Base-by-base conservation (phyloP, 495 filamentous ascomycete genomes). In the Hypoxylon fuscum region DNA sequence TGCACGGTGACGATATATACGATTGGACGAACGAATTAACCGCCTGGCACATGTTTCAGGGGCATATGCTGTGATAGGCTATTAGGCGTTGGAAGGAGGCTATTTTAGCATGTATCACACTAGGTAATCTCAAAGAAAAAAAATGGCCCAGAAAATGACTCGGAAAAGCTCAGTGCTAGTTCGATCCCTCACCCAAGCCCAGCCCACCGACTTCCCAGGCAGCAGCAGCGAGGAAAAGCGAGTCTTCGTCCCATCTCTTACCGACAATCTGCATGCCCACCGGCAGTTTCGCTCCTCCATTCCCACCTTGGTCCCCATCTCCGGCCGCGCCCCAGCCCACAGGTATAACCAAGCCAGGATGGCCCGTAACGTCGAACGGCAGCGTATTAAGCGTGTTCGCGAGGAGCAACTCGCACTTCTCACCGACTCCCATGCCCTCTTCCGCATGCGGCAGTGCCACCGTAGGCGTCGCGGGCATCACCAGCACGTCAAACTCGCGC, bases 231-330 rank as follows among this genome's bases (percentile, higher is more conserved):
- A 62, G 58, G 11, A 79, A 56, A 0, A 82, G 65, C 10, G 17
- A 46, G 45, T 67, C 60, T 25, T 82, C 79, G 8, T 75, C 74
- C 68, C 70, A 81, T 47, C 74, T 66, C 3, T 71, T 72, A 9
- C 81, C 80, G 18, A 81, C 73, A 42, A 83, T 74, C 68, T 83
- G 81, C 81, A 85, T 79, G 8, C 80, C 77, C 5, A 81, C 75
- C 3, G 81, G 81, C 44, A 83, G 43, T 59, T 72, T 73, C 29
- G 29, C 29, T 17, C 23, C 44, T 17, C 14, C 18, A 23, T 27
- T 10, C 5, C 77, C 58, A 2, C 69, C 47, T n/a, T n/a, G n/a
- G n/a, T n/a, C n/a, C 15, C 73, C 69, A 1, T 76, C 77, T 42
- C 66, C 70, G 0, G 72, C 69, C 0, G 60, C 40, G n/a, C 65